Conservation (phyloP, 1,284 basidiomycete genomes). For the Meira nashicola region DNA sequence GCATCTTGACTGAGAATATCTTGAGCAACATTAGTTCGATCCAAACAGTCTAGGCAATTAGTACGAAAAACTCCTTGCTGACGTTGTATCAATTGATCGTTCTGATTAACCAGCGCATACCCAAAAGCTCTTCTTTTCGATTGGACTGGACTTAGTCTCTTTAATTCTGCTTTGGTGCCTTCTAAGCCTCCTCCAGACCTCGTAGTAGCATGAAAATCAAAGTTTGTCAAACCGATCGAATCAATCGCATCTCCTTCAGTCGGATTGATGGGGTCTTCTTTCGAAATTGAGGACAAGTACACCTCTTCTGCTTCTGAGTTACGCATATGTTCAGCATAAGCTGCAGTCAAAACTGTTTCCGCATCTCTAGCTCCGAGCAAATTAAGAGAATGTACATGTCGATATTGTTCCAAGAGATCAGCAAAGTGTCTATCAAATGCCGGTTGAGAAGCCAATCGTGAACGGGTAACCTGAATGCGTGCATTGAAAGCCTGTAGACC, state of each 20-base stretch:
- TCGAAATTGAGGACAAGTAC: not conserved
- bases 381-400: slow-evolving; percentile 43
- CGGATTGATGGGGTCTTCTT: slow-evolving; percentile 6
- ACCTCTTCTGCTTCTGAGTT: slow-evolving; percentile 30
- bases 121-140: slow-evolving; percentile 72
- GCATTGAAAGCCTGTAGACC: slow-evolving; percentile 61
- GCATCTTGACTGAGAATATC: slow-evolving; percentile 57
- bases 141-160: slow-evolving; percentile 55
- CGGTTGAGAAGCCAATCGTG: slow-evolving; percentile 81
- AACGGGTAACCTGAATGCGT: slow-evolving; percentile 60
- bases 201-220: slow-evolving; percentile 87
- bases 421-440: slow-evolving; percentile 91
- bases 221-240: slow-evolving; percentile 66
- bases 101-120: slow-evolving; percentile 62
- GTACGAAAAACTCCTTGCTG: slow-evolving; percentile 88
- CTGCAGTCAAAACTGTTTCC: slow-evolving; percentile 74
- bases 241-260: slow-evolving; percentile 26
- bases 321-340: slow-evolving; percentile 60
- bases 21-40: slow-evolving; percentile 96
- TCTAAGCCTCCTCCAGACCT: slow-evolving; percentile 76
- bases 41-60: slow-evolving; percentile 93
- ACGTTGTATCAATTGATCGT: slow-evolving; percentile 45
- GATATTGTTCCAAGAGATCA: slow-evolving; percentile 59
- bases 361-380: slow-evolving; percentile 62
- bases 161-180: slow-evolving; percentile 70